Evolutionary conservation across 768 basidiomycete genomes (phyloP).

Genomic region (Suillus americanus): DNA sequence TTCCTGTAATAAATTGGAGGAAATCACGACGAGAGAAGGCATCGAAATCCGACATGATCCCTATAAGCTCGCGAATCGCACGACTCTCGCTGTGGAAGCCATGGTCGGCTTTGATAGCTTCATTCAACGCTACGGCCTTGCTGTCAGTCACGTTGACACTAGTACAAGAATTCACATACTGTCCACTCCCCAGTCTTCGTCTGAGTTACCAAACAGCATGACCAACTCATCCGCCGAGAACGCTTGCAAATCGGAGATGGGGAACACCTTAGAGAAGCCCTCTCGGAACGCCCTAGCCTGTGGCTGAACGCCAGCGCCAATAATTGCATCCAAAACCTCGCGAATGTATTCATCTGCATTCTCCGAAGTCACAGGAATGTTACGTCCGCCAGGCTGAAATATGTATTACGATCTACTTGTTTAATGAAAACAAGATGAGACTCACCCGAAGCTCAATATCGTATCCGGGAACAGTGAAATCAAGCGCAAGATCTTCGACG

Average conservation of each 20-base stretch:
- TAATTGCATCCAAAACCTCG: constrained; percentile 85
- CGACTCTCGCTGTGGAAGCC: constrained; percentile 96
- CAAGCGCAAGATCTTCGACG: constrained; percentile 86
- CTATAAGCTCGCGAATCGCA: constrained; percentile 84
- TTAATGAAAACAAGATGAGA: constrained; percentile 6
- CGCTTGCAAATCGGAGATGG: constrained; percentile 83
- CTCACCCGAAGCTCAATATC: constrained; percentile 86
- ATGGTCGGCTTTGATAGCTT: constrained; percentile 95
- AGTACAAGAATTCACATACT: constrained; percentile 51
- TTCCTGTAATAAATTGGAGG: constrained; percentile 96
- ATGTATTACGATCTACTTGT: background rate
- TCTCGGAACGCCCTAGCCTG: constrained; percentile 93
- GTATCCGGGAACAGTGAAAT: constrained; percentile 97
- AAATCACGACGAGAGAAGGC: constrained; percentile 74
- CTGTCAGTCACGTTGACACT: constrained; percentile 6
- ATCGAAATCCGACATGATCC: constrained; percentile 84
- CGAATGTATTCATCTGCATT: constrained; percentile 90
- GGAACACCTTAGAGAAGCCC: constrained; percentile 96
- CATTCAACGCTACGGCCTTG: constrained; percentile 65
- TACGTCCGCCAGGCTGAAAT: constrained; percentile 70
- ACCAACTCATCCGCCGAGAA: constrained; percentile 96
- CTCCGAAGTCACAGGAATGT: constrained; percentile 77
- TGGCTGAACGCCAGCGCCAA: constrained; percentile 72
- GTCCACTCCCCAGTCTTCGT: constrained; percentile 96
- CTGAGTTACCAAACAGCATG: constrained; percentile 92